These are phyloP conservation scores for Picochlorum sp. DNA, from an alignment of 139 green algal species.

Conservation along the genomic window DNA sequence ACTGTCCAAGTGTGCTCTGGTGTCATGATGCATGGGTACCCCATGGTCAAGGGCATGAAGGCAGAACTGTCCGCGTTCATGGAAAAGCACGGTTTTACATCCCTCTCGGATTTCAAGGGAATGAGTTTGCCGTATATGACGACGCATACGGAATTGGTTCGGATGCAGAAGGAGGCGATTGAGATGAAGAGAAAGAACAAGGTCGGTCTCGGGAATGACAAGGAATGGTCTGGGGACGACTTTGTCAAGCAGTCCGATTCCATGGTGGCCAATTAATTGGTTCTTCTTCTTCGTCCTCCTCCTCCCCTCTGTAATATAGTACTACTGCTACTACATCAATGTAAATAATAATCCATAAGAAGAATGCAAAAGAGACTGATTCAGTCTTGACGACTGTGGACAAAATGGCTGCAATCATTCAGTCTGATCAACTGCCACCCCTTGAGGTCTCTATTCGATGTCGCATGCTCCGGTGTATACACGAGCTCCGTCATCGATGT, in stretches of 20 bases:
- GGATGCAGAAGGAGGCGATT: constrained; percentile 69
- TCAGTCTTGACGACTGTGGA: background rate
- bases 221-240: constrained; percentile 86
- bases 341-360: too few relatives aligned
- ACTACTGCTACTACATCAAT: too few relatives aligned
- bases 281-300: background rate
- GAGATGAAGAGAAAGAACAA: constrained; percentile 52
- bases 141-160: constrained; percentile 87
- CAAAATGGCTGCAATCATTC: constrained; percentile 19
- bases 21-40: constrained; percentile 96
- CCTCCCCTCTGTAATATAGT: background rate
- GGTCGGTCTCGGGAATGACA: constrained; percentile 74
- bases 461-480: constrained; percentile 2
- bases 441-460: background rate
- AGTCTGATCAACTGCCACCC: constrained; percentile 29
- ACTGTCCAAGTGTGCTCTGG: constrained; percentile 97
- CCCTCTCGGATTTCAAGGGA: constrained; percentile 77
- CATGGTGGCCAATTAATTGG: constrained; percentile 56
- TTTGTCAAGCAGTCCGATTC: constrained; percentile 73
- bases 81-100: constrained; percentile 74
- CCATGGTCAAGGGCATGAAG: constrained; percentile 78
- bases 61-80: constrained; percentile 71
- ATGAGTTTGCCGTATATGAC: constrained; percentile 85
- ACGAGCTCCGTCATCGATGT: constrained; percentile 17
- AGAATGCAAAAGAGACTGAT: background rate